These are phyloP conservation scores for Crithidia fasciculata DNA, from an alignment of 208 protist genomes.

Conservation along the genomic window DNA sequence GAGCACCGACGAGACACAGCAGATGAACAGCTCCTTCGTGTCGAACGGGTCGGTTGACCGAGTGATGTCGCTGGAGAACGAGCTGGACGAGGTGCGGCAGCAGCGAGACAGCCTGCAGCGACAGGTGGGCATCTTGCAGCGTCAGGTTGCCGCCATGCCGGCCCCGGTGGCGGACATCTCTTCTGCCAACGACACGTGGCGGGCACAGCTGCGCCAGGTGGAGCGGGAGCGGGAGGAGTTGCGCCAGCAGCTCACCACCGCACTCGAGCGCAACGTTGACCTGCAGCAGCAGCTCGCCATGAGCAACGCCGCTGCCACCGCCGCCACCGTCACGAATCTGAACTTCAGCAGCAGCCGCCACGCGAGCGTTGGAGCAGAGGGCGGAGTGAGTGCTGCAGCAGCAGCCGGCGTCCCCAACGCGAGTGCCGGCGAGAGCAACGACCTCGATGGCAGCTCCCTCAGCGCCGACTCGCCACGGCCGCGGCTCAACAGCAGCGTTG, in stretches of 20 bases:
- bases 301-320: not conserved
- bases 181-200: slow-evolving; percentile 40
- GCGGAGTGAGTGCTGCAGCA: not conserved
- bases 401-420: not conserved
- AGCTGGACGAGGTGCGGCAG: slow-evolving; percentile 64
- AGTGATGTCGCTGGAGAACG: slow-evolving; percentile 66
- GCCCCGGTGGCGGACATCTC: slow-evolving; percentile 32
- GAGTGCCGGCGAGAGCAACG: slow-evolving; percentile 5
- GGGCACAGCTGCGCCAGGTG: slow-evolving; percentile 62
- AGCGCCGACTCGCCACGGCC: slow-evolving; percentile 4
- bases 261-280: slow-evolving; percentile 35
- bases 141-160: slow-evolving; percentile 54
- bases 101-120: slow-evolving; percentile 65
- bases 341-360: not conserved
- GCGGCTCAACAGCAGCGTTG: not conserved
- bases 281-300: slow-evolving; percentile 30
- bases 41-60: slow-evolving; percentile 71
- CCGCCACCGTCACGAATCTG: slow-evolving; percentile 1
- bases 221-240: slow-evolving; percentile 68
- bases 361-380: not conserved
- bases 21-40: slow-evolving; percentile 56
- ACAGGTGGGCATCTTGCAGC: slow-evolving; percentile 59
- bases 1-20: slow-evolving; percentile 27
- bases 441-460: slow-evolving; percentile 8
- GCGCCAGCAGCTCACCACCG: slow-evolving; percentile 44